A percentile compares a stretch with the other conserved stretches of the same genome.
Conservation (phyloP, 495 filamentous ascomycete species). For the Aspergillus sparsus region DNA sequence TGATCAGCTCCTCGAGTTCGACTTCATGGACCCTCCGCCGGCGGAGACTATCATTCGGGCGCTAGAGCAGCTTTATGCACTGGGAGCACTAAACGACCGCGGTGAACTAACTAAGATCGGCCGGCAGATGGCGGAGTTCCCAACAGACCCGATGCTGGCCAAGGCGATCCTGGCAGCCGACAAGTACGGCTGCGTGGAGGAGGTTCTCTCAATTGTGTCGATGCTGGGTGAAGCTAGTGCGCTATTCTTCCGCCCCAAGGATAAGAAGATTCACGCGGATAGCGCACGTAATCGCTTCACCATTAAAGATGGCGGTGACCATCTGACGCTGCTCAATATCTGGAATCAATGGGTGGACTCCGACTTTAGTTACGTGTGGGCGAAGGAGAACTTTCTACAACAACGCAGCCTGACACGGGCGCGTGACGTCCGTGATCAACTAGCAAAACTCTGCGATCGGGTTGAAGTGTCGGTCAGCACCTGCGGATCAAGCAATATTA, state of each 20-base stretch:
- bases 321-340: slow-evolving; percentile 88
- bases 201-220: slow-evolving; percentile 90
- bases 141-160: slow-evolving; percentile 90
- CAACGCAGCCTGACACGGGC: slow-evolving; percentile 83
- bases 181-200: slow-evolving; percentile 86
- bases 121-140: slow-evolving; percentile 95
- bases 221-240: slow-evolving; percentile 89
- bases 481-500: slow-evolving; percentile 67
- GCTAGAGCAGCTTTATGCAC: slow-evolving; percentile 87
- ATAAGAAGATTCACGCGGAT: slow-evolving; percentile 96
- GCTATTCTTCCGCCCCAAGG: slow-evolving; percentile 94
- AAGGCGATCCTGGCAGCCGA: slow-evolving; percentile 89
- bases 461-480: slow-evolving; percentile 79
- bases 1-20: slow-evolving; percentile 90
- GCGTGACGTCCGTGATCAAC: slow-evolving; percentile 90
- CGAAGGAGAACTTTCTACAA: slow-evolving; percentile 91
- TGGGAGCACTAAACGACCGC: slow-evolving; percentile 85
- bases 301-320: slow-evolving; percentile 88
- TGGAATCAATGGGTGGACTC: slow-evolving; percentile 97
- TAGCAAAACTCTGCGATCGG: slow-evolving; percentile 90
- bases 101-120: slow-evolving; percentile 91
- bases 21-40: slow-evolving; percentile 94
- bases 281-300: slow-evolving; percentile 91
- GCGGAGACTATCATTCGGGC: slow-evolving; percentile 89
- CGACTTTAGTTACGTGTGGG: slow-evolving; percentile 88